Evolutionary conservation across 306 rosid genomes (phyloP), one percentile per base, ranked within the genome.

Genomic region (Rosa multiflora): DNA sequence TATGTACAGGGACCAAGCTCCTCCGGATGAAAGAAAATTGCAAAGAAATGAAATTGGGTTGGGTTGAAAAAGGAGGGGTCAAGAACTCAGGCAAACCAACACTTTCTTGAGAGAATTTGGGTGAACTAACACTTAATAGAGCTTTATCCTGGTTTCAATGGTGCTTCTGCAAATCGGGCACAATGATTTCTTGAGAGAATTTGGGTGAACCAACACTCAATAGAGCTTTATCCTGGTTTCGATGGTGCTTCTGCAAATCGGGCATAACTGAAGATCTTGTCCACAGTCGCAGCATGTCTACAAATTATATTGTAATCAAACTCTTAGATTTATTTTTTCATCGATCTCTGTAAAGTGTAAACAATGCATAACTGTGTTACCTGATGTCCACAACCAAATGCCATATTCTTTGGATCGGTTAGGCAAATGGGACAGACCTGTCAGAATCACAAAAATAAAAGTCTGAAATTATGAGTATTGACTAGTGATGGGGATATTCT

Each of bases 201-300:
- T 75, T 46, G 52, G 26, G 52, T 39, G 39, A 40, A 40, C 20
- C 3, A 21, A 78, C 76, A 67, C 64, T 83, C 84, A 96, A 77
- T 91, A 96, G 72, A 96, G 99, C 84, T 80, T 90, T 79, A 93
- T 91, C 85, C 91, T 82, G 63, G 98, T 93, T 6, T 39, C 42
- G 13, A 93, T 96, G 80, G 67, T 43, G 81, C 91, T 80, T 77
- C 98, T 87, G 86, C 99, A 96, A 78, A 93, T 93, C 62, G 99
- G 99, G 86, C 99, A 96, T 68, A 42, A 71, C 69, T 86, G 83
- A 47, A 96, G 93, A 76, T 86, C 88, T 79, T 88, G 85, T 79
- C 98, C 99, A 12, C 99, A 96, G 52, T 86, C 96, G 40, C 93
- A 91, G 83, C 99, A 96, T 64, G 98, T 93, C 99, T 96, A 94